Conservation (phyloP, 345 rosid genomes). For the Rhodamnia rubescens region DNA sequence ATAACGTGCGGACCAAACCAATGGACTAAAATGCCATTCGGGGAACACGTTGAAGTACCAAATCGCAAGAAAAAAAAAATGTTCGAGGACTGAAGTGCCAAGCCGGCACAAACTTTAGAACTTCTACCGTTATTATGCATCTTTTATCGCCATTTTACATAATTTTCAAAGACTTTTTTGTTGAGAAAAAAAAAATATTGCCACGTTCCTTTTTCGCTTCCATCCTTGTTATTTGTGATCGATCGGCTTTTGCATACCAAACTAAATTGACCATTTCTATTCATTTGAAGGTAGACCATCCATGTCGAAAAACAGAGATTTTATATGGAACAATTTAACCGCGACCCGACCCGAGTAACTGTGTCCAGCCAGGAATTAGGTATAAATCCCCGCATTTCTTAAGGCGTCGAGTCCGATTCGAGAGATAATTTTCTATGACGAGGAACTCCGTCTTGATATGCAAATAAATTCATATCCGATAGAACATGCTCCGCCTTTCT, state of each 20-base stretch:
- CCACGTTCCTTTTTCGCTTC: too few relatives aligned
- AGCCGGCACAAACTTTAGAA: not conserved
- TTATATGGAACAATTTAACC: not conserved
- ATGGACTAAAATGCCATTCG: not conserved
- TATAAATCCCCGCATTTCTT: not conserved
- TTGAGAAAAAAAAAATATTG: too few relatives aligned
- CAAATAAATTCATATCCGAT: not conserved
- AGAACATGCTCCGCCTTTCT: not conserved
- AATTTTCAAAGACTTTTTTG: not conserved
- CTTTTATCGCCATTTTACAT: not conserved
- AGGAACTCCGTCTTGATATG: not conserved
- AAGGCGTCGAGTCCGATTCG: not conserved
- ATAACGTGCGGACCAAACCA: not conserved
- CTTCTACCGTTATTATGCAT: not conserved
- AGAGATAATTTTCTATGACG: not conserved
- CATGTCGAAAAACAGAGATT: not conserved
- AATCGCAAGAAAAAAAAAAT: not conserved
- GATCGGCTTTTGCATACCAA: not conserved
- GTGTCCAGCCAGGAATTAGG: not conserved
- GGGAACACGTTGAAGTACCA: not conserved
- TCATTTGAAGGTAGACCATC: not conserved
- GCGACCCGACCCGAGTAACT: not conserved
- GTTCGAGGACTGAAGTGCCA: not conserved
- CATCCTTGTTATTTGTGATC: too few relatives aligned
- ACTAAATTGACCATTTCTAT: not conserved